Conservation (phyloP, 768 basidiomycete genomes). For the Amylocystis lapponica region DNA sequence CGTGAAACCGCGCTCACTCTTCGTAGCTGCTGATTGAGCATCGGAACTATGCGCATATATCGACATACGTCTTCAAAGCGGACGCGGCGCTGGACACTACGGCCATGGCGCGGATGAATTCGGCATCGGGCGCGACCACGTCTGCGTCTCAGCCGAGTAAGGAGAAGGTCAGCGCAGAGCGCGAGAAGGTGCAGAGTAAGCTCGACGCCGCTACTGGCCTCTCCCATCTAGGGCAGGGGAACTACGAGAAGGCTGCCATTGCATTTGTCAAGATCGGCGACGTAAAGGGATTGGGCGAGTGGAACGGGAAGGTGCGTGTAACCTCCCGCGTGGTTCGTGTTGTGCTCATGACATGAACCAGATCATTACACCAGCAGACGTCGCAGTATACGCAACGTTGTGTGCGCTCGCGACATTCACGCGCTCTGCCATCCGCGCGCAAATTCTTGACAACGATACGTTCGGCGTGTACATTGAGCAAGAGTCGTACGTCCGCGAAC, state of each 20-base stretch:
- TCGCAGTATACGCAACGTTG: conserved; percentile 81
- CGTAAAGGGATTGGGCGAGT: conserved; percentile 64
- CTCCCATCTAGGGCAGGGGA: conserved; percentile 61
- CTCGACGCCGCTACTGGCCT: conserved; percentile 80
- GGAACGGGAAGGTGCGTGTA: conserved; percentile 58
- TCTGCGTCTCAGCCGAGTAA: conserved; percentile 22
- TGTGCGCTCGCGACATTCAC: conserved; percentile 77
- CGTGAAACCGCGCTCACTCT: no score
- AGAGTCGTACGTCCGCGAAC: conserved; percentile 81
- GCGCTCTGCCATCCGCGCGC: conserved; percentile 62
- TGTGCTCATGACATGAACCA: conserved; percentile 19
- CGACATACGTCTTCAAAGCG: conserved; percentile 95
- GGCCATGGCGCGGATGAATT: background rate
- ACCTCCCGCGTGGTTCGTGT: background rate
- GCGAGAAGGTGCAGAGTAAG: conserved; percentile 67
- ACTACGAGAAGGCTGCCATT: conserved; percentile 77
- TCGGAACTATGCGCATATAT: conserved; percentile 77
- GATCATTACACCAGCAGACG: conserved; percentile 76
- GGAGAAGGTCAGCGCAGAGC: conserved; percentile 50
- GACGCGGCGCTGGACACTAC: conserved; percentile 74
- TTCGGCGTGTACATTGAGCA: conserved; percentile 80
- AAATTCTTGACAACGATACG: conserved; percentile 59
- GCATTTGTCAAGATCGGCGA: conserved; percentile 66
- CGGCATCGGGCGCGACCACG: conserved; percentile 2
- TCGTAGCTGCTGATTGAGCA: conserved; percentile 78